Evolutionary conservation across 345 rosid species (phyloP).

Genomic region (Boechera divaricarpa): DNA sequence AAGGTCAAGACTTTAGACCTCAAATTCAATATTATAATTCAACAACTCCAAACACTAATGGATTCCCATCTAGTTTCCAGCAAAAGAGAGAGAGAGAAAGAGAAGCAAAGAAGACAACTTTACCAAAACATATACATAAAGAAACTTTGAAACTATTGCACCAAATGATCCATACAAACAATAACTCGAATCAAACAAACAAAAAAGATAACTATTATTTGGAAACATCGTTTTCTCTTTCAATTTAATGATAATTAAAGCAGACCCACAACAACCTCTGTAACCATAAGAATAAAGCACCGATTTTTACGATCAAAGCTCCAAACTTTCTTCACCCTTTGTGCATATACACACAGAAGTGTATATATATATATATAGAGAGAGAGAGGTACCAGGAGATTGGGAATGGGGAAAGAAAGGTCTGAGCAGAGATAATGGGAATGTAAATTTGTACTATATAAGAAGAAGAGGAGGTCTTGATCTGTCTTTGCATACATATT

Average conservation of each 20-base stretch:
- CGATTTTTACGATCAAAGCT: slow-evolving; percentile 23
- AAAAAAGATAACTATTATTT: background rate
- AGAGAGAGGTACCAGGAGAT: slow-evolving; percentile 29
- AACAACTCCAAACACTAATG: slow-evolving; percentile 31
- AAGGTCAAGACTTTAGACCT: slow-evolving; percentile 33
- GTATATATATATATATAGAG: background rate
- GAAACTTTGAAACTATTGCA: slow-evolving; percentile 9
- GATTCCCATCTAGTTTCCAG: slow-evolving; percentile 26
- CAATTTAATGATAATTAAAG: background rate
- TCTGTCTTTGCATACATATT: slow-evolving; percentile 8
- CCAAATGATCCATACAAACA: slow-evolving; percentile 9
- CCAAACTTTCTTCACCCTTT: slow-evolving; percentile 26
- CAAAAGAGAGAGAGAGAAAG: slow-evolving; percentile 4
- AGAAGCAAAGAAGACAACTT: slow-evolving; percentile 23
- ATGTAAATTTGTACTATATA: slow-evolving; percentile 23
- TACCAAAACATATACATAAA: slow-evolving; percentile 22
- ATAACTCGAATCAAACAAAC: background rate
- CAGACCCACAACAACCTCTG: slow-evolving; percentile 31
- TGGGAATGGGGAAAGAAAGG: slow-evolving; percentile 34
- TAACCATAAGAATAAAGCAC: slow-evolving; percentile 21
- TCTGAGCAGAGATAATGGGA: slow-evolving; percentile 17
- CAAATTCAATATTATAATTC: slow-evolving; percentile 11
- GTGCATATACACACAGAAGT: background rate
- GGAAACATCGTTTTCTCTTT: background rate
- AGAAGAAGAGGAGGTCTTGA: background rate